Evolutionary conservation across 164 flowering plant species (phyloP), one percentile per base, ranked within the genome.

Genomic region (Magnolia changhungtana): DNA sequence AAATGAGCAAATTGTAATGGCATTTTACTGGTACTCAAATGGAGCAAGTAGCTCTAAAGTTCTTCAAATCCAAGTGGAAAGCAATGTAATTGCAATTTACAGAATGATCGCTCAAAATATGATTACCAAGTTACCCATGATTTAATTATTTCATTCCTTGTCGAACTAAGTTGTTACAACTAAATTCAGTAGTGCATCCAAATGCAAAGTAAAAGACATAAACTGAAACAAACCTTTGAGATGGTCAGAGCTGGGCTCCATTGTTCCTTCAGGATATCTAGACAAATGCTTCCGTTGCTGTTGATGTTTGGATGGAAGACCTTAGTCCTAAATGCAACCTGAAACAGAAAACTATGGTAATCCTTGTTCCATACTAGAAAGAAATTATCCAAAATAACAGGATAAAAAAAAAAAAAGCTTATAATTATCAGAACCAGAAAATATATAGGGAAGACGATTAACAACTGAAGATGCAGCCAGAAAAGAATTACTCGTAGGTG

Each of bases 241-340:
- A 77, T 77, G 63, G 79, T 77, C 59, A 77, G 71, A 50, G 79
- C 79, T 21, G 79, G 79, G 50, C 79, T 78, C 80, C 80, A 78
- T 18, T 78, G 80, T 23, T 78, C 80, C 27, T 78, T 78, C 13
- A 78, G 76, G 75, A 78, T 78, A 58, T 78, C 80, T 16, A 78
- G 67, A 69, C 80, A 78, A 51, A 78, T 78, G 72, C 80, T 78
- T 11, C 80, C 80, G 20, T 78, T 78, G 73, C 80, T 78, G 29
- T 78, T 78, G 76, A 78, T 77, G 71, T 77, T 77, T 71, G 79
- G 79, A 72, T 77, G 79, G 71, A 77, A 77, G 20, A 77, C 79
- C 67, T 77, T 72, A 5, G 76, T 78, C 71, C 79, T 50, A 72
- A 77, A 77, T 7, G 79, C 79, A 72, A 77, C 77, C 80, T 80